These are phyloP conservation scores for Pterulicium gracile DNA, from an alignment of 1,284 basidiomycete species.

Conservation along the genomic window DNA sequence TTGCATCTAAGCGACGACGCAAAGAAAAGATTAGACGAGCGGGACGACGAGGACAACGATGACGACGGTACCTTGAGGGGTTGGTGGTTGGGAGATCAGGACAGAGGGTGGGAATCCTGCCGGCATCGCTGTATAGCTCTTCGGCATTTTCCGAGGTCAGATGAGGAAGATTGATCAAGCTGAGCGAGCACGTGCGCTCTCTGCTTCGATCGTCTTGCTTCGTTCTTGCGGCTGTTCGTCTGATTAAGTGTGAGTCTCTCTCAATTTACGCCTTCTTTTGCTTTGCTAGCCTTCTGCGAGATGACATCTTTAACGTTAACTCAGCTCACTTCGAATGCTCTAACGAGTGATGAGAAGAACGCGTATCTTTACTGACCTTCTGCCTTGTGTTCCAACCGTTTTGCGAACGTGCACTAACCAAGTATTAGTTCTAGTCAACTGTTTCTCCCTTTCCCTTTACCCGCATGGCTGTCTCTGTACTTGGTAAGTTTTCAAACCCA, in stretches of 20 bases:
- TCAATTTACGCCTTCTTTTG: conserved; percentile 5
- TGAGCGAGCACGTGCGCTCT: no score
- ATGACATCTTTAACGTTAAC: conserved; percentile 43
- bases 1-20: conserved; percentile 48
- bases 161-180: no score
- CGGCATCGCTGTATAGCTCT: conserved; percentile 30
- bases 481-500: conserved; percentile 13
- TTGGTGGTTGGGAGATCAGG: conserved; percentile 4
- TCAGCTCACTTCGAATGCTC: conserved; percentile 55
- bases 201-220: not conserved
- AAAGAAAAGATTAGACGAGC: conserved; percentile 13
- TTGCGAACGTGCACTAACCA: not conserved
- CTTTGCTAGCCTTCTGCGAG: conserved; percentile 13
- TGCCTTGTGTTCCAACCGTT: conserved; percentile 2
- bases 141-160: not conserved
- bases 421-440: not conserved
- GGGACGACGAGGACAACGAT: conserved; percentile 8
- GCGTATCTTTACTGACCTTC: conserved; percentile 27
- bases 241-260: conserved; percentile 22
- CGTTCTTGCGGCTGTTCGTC: not conserved
- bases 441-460: no score
- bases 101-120: conserved; percentile 14
- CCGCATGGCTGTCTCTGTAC: not conserved
- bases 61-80: conserved; percentile 11
- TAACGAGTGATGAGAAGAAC: conserved; percentile 40